phyloP scores from a whole-genome alignment of 2,329 filamentous ascomycete genomes.

The Hyphodiscus sp. region DNA sequence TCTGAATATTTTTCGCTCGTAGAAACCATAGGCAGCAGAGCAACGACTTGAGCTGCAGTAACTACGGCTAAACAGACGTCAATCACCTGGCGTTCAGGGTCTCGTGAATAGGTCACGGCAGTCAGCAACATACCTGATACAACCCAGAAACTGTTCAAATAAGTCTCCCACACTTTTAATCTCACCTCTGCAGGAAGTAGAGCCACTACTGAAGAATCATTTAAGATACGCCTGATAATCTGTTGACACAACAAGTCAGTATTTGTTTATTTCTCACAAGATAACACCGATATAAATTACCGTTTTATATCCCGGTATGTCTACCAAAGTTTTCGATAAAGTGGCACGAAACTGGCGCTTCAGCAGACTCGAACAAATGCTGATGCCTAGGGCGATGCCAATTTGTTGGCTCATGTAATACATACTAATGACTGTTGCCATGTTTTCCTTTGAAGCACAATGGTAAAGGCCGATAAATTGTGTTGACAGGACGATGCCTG shows the following conservation, averaged over 20 bases:
- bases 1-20: constrained; percentile 10
- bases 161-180: constrained; percentile 7
- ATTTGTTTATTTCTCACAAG: no score
- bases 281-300: no score
- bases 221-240: constrained; percentile 14
- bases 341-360: constrained; percentile 10
- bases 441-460: constrained; percentile 15
- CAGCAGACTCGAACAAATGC: constrained; percentile 12
- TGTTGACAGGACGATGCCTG: constrained; percentile 14
- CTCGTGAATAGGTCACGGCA: no score
- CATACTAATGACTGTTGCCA: constrained; percentile 17
- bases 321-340: constrained; percentile 5
- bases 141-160: background rate
- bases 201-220: constrained; percentile 14
- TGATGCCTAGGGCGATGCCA: constrained; percentile 17
- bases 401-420: constrained; percentile 21
- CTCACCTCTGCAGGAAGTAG: constrained; percentile 6
- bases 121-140: no score
- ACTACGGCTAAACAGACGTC: constrained; percentile 6
- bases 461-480: constrained; percentile 17
- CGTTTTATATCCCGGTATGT: background rate
- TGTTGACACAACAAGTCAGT: background rate
- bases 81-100: background rate
- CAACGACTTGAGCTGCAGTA: constrained; percentile 8
- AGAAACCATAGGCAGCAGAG: constrained; percentile 13